Conservation (phyloP, 768 basidiomycete genomes). For the Hebeloma cylindrosporum region DNA sequence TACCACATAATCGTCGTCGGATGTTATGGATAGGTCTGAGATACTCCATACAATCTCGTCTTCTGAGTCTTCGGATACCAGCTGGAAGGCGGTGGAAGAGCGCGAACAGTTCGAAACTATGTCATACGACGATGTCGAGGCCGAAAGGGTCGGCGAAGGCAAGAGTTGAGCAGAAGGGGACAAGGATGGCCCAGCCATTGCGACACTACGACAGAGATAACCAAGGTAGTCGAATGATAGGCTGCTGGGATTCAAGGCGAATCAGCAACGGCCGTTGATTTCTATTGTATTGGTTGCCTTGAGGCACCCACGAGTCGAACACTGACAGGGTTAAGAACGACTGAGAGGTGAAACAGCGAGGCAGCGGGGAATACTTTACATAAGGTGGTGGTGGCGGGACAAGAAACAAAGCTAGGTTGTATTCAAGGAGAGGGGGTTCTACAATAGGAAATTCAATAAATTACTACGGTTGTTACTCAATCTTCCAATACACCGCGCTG, state of each 20-base stretch:
- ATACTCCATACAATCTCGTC: constrained; percentile 58
- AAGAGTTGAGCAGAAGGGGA: constrained; percentile 15
- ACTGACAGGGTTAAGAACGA: too few species aligned
- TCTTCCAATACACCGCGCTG: constrained; percentile 73
- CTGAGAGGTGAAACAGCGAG: too few species aligned
- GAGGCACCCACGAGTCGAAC: too few species aligned
- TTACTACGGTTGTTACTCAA: constrained; percentile 22
- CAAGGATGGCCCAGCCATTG: constrained; percentile 4
- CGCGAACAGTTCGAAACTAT: constrained; percentile 27
- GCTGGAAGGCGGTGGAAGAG: constrained; percentile 18
- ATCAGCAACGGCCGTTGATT: too few species aligned
- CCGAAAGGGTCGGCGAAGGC: constrained; percentile 23
- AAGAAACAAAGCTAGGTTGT: too few species aligned
- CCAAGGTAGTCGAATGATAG: not conserved
- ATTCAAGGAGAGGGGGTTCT: too few species aligned
- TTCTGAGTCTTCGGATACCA: constrained; percentile 38
- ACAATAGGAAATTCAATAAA: constrained; percentile 4
- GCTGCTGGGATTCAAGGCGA: too few species aligned
- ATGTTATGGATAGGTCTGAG: constrained; percentile 36
- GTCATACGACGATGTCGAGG: constrained; percentile 31
- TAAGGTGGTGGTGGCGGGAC: too few species aligned
- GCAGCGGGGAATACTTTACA: too few species aligned
- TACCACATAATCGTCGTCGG: constrained; percentile 54
- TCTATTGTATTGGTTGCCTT: too few species aligned
- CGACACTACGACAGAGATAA: constrained; percentile 13